Evolutionary conservation across 2,329 filamentous ascomycete species (phyloP), one percentile per base, ranked within the genome.

Genomic region (Fusarium newnesense): DNA sequence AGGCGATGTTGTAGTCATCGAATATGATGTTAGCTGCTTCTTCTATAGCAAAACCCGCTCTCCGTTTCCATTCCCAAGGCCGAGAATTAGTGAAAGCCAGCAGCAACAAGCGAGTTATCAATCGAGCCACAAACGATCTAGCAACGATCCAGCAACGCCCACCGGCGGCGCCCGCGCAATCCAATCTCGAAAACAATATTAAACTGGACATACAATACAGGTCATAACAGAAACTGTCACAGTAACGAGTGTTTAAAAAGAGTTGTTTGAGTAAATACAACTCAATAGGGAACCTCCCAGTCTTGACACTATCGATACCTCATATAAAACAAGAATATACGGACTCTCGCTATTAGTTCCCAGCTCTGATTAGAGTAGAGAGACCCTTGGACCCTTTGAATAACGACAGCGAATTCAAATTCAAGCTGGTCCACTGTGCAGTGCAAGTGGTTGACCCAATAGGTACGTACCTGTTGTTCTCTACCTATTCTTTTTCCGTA

Each of bases 91-190:
- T 49, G 63, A 32, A 68, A 67, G 67, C 52, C 64, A 74, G 54
- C 58, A 58, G 59, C 69, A 62, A 39, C 54, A 67, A 70, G 57
- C 62, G 52, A 70, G 63, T 54, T 74, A 74, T 74, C 50, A 54
- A 73, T 74, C 67, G 67, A 49, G 64, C 62, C 68, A 73, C 63
- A 57, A 68, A 65, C 71, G 71, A 74, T 73, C 70, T 61, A 74
- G 67, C 71, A 73, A 74, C 71, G 71, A 74, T 74, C 62, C 70
- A 73, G 70, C 59, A 74, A 73, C 71, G 67, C 63, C 67, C 46
- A 74, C 43, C 67, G 57, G 69, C 47, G 62, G 46, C 67, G 67
- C 67, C 67, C 57, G 52, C 30, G 56, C 63, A 73, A 69, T 74
- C 70, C 67, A 73, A 73, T 64, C 44, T 60, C 36, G 64, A 57